Evolutionary conservation across 495 filamentous ascomycete species (phyloP).

Genomic region (Neurospora sp.): DNA sequence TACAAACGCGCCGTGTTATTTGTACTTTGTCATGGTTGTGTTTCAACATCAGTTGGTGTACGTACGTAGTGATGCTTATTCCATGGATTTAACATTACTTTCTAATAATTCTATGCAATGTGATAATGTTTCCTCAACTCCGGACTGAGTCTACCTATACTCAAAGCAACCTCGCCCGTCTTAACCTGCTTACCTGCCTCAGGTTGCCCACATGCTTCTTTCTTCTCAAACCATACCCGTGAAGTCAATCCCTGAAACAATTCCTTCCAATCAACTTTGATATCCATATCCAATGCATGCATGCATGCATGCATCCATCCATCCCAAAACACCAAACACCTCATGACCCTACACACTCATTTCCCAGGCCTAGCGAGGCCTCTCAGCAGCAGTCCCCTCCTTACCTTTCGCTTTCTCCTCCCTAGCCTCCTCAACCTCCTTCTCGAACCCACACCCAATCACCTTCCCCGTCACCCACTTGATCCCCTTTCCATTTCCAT

Average conservation of each 20-base stretch:
- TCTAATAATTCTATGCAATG: too few relatives aligned
- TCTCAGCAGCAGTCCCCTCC: neutral
- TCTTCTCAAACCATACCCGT: too few relatives aligned
- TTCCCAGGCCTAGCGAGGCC: neutral
- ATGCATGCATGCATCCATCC: neutral
- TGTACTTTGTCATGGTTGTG: neutral
- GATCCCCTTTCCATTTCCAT: neutral
- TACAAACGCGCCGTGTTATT: neutral
- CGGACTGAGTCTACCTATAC: too few relatives aligned
- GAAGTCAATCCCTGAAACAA: too few relatives aligned
- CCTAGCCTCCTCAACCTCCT: neutral
- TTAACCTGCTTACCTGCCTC: too few relatives aligned
- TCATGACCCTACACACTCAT: neutral
- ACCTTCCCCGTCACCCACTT: slow-evolving; percentile 8
- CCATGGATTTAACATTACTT: too few relatives aligned
- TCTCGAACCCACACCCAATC: neutral
- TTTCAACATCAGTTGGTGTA: neutral
- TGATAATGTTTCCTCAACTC: too few relatives aligned
- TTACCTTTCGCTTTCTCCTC: neutral
- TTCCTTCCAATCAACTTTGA: too few relatives aligned
- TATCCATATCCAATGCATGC: neutral
- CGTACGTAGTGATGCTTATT: too few relatives aligned
- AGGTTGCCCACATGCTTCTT: too few relatives aligned
- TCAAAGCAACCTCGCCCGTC: too few relatives aligned
- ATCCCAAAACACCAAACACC: neutral